Conservation (phyloP, 2,329 filamentous ascomycete species). For the Aspergillus arachidicola region DNA sequence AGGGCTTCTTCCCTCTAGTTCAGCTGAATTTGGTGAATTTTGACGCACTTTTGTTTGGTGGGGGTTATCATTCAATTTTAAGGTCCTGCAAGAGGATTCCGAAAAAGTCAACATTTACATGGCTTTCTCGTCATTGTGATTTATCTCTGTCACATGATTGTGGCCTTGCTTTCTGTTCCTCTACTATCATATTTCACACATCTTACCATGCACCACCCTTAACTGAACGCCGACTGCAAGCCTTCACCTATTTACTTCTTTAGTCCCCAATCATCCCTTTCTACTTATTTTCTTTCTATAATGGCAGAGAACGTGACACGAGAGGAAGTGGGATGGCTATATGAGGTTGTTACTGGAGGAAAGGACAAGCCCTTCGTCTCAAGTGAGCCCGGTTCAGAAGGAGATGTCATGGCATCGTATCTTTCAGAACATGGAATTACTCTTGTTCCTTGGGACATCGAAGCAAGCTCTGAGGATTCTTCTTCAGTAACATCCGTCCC, state of each 20-base stretch:
- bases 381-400: not conserved
- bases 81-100: no score
- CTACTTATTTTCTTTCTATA: not conserved
- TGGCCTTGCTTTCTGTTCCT: no score
- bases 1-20: no score
- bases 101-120: no score
- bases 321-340: not conserved
- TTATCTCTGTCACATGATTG: no score
- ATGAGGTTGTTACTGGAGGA: not conserved
- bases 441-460: not conserved
- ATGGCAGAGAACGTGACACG: not conserved
- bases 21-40: no score
- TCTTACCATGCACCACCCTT: no score
- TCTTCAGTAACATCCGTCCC: no score
- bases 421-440: not conserved
- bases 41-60: no score
- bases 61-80: no score
- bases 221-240: not conserved
- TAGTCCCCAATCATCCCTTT: no score
- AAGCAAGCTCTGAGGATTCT: not conserved
- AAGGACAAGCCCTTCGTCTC: not conserved
- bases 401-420: not conserved
- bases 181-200: not conserved
- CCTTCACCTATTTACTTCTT: no score
- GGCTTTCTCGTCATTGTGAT: not conserved